Percentiles rank a stretch among this genome's conserved stretches.
Conservation (phyloP, 176 grass and related monocot genomes). For the Elaeis guineensis region DNA sequence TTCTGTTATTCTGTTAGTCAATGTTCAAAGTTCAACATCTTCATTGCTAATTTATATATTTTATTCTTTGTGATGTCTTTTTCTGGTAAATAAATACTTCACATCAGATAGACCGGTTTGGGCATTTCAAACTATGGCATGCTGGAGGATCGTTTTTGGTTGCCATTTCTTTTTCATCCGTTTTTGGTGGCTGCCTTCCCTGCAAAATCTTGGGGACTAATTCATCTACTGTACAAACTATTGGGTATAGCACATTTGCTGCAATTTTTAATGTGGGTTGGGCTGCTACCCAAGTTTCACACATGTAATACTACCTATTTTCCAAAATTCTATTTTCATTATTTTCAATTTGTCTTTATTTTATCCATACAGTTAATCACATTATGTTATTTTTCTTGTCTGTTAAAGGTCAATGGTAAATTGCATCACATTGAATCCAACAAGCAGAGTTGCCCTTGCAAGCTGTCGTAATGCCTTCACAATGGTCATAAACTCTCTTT, state of each 20-base stretch:
- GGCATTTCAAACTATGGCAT: conserved; percentile 98
- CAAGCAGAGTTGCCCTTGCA: conserved; percentile 85
- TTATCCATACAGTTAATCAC: conserved; percentile 1
- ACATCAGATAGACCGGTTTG: conserved; percentile 86
- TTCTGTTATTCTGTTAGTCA: no score
- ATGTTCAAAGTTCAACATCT: no score
- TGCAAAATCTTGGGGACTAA: conserved; percentile 63
- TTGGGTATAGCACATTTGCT: conserved; percentile 93
- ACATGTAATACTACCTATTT: conserved; percentile 58
- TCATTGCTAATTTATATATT: no score
- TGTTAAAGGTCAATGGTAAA: conserved; percentile 91
- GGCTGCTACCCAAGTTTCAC: conserved; percentile 95
- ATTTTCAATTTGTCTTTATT: conserved; percentile 1
- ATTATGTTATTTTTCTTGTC: background rate
- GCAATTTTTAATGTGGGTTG: conserved; percentile 96
- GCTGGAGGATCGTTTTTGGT: conserved; percentile 89
- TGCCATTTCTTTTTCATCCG: conserved; percentile 90
- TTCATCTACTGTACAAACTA: conserved; percentile 58
- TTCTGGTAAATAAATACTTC: conserved; percentile 4
- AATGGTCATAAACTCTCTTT: conserved; percentile 48
- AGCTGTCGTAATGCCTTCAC: conserved; percentile 99
- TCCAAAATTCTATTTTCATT: conserved; percentile 15
- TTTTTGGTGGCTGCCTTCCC: conserved; percentile 82
- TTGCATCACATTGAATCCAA: conserved; percentile 89
- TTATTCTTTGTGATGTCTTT: background rate